phyloP scores from a whole-genome alignment of 2,329 filamentous ascomycete genomes.

The Pseudomassariella vexata region DNA sequence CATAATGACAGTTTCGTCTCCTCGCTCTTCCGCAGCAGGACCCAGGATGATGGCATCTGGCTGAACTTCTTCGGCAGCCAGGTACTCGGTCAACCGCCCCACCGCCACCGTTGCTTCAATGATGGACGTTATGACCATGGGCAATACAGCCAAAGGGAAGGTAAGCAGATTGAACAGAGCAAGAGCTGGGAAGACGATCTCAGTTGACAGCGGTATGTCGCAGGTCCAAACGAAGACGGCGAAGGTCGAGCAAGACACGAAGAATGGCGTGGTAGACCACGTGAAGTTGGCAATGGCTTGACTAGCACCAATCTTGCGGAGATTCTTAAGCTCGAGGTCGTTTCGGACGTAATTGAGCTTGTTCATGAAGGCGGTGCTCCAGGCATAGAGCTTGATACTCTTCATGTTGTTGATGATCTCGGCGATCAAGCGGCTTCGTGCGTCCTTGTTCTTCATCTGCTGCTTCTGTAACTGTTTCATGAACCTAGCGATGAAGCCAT shows the following conservation, averaged over 20 bases:
- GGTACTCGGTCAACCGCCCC: conserved; percentile 75
- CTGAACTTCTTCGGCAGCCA: conserved; percentile 86
- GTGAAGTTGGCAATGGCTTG: conserved; percentile 96
- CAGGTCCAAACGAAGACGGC: conserved; percentile 86
- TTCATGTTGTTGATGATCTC: conserved; percentile 99
- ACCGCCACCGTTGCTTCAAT: conserved; percentile 95
- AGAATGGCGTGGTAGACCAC: conserved; percentile 94
- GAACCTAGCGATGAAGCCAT: conserved; percentile 82
- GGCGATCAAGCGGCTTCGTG: conserved; percentile 86
- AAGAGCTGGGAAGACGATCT: conserved; percentile 91
- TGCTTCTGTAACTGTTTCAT: conserved; percentile 94
- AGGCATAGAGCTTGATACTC: conserved; percentile 97
- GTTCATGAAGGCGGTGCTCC: conserved; percentile 95
- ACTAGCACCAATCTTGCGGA: conserved; percentile 91
- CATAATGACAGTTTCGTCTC: conserved; percentile 82
- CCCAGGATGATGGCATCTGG: conserved; percentile 69
- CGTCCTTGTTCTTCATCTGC: conserved; percentile 99
- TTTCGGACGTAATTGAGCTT: conserved; percentile 95
- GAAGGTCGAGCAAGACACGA: conserved; percentile 96
- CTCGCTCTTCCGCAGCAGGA: conserved; percentile 65
- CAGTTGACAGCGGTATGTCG: conserved; percentile 76
- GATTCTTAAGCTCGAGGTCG: conserved; percentile 88
- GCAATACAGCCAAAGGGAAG: conserved; percentile 87
- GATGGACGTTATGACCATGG: conserved; percentile 96
- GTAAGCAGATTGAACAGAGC: conserved; percentile 91